Percentiles rank a stretch among this genome's conserved stretches.
These are phyloP conservation scores for Backusella mclennaniae DNA, from an alignment of 192 early-diverging fungal genomes.

Conservation along the genomic window DNA sequence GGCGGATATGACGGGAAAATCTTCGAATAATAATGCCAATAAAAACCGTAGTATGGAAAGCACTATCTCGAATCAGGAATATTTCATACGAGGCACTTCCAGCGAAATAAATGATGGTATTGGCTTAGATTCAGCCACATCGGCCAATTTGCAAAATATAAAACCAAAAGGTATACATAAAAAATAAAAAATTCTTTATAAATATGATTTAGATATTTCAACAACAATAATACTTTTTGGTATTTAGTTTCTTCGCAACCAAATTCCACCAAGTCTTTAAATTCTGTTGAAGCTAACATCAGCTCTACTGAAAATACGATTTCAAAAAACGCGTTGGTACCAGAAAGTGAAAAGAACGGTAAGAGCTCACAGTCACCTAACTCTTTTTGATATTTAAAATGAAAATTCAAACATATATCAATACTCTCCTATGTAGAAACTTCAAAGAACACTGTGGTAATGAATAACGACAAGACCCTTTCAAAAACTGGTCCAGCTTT, in stretches of 20 bases:
- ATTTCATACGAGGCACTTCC: neutral
- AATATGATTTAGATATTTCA: neutral
- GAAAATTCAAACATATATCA: neutral
- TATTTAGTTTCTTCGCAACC: neutral
- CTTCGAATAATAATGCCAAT: neutral
- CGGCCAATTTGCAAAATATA: neutral
- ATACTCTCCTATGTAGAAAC: neutral
- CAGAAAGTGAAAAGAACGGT: neutral
- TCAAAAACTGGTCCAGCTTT: too few relatives aligned
- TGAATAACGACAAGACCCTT: too few relatives aligned
- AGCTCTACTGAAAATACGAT: neutral
- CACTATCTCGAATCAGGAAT: neutral
- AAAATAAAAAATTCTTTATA: neutral
- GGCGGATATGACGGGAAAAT: neutral
- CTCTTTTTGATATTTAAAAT: neutral
- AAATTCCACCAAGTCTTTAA: neutral
- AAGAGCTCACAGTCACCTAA: neutral
- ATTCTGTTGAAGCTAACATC: neutral
- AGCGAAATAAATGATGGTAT: neutral
- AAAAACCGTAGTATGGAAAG: neutral
- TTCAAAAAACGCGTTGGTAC: neutral
- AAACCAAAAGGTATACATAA: neutral
- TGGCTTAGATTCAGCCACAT: neutral
- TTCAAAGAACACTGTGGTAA: too few relatives aligned
- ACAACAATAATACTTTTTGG: neutral